Base-by-base conservation (phyloP, 352 stramenopile genomes). In the Phytopythium kandeliae region DNA sequence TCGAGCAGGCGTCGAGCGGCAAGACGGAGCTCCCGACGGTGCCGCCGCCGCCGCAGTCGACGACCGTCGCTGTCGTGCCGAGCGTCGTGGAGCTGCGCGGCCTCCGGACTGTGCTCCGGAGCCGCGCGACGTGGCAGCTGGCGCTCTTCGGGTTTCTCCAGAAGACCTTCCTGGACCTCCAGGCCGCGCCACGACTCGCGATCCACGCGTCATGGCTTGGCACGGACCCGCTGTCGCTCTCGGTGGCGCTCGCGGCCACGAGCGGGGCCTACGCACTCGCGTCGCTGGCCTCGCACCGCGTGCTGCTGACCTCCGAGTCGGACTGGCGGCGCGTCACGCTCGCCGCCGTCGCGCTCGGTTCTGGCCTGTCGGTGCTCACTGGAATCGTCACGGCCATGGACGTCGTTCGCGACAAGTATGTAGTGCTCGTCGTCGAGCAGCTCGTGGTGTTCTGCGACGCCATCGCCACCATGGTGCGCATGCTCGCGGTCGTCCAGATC, bases 401-500 rank as follows among this genome's bases (percentile, higher is more conserved):
- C 47, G 57, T 84, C 13, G 78, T 71, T 30, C 69, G 79, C 0
- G 77, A 75, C 51, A 74, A 87, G 33, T 82, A 71, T 55, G 76
- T 91, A 43, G 89, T 84, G 51, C 61, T 86, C 4, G 48, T 68
- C 3, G 70, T 73, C 35, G 69, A 71, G 16, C 58, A 80, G 31
- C 33, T 77, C 26, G 66, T 87, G 19, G 62, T 57, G 12, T 85
- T 92, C 58, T 71, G 78, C 8, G 69, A 87, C 47, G 81, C 73
- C 8, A 62, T 92, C 40, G 69, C 66, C 0, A 85, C 89, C 66
- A 86, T 92, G 51, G 66, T 91, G n/a, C 63, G 73, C 10, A 83
- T 85, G 48, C 67, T 86, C n/a, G 75, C 86, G 28, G 82, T 85
- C 16, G 71, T 93, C 24, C 72, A 93, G 53, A 86, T 93, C 45